Evolutionary conservation across 148 eudicot species (phyloP).

Genomic region (Linanthus parryae): DNA sequence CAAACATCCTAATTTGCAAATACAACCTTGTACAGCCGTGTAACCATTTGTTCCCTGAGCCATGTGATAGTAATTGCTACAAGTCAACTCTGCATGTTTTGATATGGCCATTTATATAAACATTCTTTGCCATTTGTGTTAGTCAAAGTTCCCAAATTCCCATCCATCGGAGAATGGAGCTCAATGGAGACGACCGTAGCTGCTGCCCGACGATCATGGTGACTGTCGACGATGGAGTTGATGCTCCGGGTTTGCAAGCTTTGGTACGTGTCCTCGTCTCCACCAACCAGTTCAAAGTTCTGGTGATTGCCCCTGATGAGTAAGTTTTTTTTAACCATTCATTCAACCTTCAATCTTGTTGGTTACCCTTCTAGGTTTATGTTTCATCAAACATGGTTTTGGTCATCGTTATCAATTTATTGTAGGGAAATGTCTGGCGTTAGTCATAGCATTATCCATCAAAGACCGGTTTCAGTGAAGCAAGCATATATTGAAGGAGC

Average conservation of each 20-base stretch:
- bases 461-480: conserved; percentile 52
- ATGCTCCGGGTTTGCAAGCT: conserved; percentile 1
- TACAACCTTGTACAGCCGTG: no score
- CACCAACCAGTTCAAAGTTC: neutral
- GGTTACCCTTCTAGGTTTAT: neutral
- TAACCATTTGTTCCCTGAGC: no score
- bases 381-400: neutral
- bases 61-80: no score
- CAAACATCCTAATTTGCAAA: no score
- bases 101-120: no score
- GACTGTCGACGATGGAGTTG: neutral
- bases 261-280: neutral
- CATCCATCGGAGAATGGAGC: no score
- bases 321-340: no score
- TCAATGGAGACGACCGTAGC: no score
- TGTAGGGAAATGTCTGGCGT: conserved; percentile 85
- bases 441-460: conserved; percentile 75
- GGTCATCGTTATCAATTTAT: neutral
- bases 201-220: neutral
- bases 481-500: conserved; percentile 69
- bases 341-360: no score
- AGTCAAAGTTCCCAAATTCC: no score
- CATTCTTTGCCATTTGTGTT: no score
- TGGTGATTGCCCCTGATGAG: neutral
- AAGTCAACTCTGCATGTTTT: no score